Percentiles rank a stretch among this genome's conserved stretches.
Conservation (phyloP, 768 basidiomycete species). For the Hericium alpestre region DNA sequence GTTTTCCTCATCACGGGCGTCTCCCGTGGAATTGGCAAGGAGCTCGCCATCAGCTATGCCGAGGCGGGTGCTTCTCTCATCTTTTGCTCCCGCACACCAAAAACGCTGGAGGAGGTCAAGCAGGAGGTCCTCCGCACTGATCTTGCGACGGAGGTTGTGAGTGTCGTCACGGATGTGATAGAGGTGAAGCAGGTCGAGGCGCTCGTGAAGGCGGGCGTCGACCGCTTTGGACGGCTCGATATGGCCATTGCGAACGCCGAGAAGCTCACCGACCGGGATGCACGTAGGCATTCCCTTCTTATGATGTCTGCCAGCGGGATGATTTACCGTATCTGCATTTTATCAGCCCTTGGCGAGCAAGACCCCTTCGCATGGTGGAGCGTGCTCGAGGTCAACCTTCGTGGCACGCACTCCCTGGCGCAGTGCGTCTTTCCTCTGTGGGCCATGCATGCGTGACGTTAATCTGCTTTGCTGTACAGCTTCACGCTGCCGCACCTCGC, state of each 20-base stretch:
- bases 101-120: constrained; percentile 14
- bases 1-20: constrained; percentile 17
- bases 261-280: neutral
- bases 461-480: neutral
- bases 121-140: constrained; percentile 5
- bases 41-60: constrained; percentile 15
- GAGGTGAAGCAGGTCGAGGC: constrained; percentile 12
- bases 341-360: constrained; percentile 3
- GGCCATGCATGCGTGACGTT: neutral
- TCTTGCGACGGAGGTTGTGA: constrained; percentile 6
- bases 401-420: constrained; percentile 14
- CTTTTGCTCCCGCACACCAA: constrained; percentile 6
- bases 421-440: constrained; percentile 2
- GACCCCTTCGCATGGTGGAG: constrained; percentile 16
- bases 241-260: constrained; percentile 18
- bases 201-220: constrained; percentile 14
- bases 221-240: constrained; percentile 20
- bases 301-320: neutral
- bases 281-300: neutral
- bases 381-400: constrained; percentile 13
- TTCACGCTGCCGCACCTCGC: neutral
- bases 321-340: neutral
- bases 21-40: constrained; percentile 16
- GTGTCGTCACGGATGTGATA: constrained; percentile 16
- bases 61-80: constrained; percentile 17